Evolutionary conservation across 345 rosid species (phyloP).

Genomic region (Gossypium raimondii): DNA sequence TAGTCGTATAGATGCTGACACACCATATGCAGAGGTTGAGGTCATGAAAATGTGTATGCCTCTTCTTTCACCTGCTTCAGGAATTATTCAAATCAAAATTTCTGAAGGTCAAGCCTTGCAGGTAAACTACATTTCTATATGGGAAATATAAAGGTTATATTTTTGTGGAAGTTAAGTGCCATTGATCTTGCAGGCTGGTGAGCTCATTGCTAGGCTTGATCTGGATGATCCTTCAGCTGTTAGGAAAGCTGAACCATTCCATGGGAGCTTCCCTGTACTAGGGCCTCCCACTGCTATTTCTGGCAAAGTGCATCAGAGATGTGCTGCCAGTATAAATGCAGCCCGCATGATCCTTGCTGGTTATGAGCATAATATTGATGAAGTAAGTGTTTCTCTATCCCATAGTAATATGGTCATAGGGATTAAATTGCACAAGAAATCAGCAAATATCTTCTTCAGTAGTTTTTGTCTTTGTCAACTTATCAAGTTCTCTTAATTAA

Average conservation of each 20-base stretch:
- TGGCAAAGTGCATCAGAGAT: slow-evolving; percentile 97
- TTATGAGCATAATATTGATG: slow-evolving; percentile 86
- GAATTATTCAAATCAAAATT: slow-evolving; percentile 72
- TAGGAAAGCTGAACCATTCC: slow-evolving; percentile 94
- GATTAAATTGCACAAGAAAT: neutral
- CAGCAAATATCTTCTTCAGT: neutral
- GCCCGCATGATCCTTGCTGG: slow-evolving; percentile 99
- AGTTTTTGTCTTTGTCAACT: neutral
- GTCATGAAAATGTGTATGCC: slow-evolving; percentile 99
- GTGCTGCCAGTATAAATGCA: slow-evolving; percentile 90
- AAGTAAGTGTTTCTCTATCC: slow-evolving; percentile 43
- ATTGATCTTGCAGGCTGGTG: slow-evolving; percentile 72
- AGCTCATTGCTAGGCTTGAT: slow-evolving; percentile 93
- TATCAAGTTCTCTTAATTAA: neutral
- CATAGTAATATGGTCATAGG: neutral
- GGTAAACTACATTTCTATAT: slow-evolving; percentile 42
- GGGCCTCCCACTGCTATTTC: slow-evolving; percentile 94
- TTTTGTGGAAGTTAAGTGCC: slow-evolving; percentile 15
- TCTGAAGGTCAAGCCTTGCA: slow-evolving; percentile 99
- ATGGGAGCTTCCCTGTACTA: slow-evolving; percentile 80
- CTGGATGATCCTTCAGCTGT: slow-evolving; percentile 99
- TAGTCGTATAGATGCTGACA: slow-evolving; percentile 87
- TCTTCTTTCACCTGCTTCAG: slow-evolving; percentile 98
- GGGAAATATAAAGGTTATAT: neutral
- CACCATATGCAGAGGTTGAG: slow-evolving; percentile 97